These are phyloP conservation scores for Fusarium tupiense DNA, from an alignment of 2,329 filamentous ascomycete genomes.

Conservation along the genomic window DNA sequence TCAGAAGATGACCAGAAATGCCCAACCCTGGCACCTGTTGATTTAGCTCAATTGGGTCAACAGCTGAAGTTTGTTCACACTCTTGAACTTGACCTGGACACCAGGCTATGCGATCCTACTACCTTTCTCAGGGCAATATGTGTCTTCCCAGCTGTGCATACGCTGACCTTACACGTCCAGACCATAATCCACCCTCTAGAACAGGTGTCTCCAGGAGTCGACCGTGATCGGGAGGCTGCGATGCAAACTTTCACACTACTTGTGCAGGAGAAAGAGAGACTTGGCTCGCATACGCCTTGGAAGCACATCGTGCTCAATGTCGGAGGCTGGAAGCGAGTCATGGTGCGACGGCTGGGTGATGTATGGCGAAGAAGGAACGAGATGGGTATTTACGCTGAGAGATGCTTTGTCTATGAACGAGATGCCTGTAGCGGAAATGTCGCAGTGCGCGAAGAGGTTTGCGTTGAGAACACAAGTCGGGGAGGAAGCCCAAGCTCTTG, in stretches of 20 bases:
- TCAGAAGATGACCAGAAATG: slow-evolving; percentile 53
- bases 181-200: slow-evolving; percentile 52
- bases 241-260: slow-evolving; percentile 49
- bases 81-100: slow-evolving; percentile 60
- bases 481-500: slow-evolving; percentile 36
- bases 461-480: slow-evolving; percentile 41
- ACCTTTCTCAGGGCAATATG: slow-evolving; percentile 53
- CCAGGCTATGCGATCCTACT: slow-evolving; percentile 46
- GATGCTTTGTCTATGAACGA: slow-evolving; percentile 57
- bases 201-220: slow-evolving; percentile 39
- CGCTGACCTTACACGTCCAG: slow-evolving; percentile 56
- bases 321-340: slow-evolving; percentile 57
- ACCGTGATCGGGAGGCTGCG: slow-evolving; percentile 52
- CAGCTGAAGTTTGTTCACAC: slow-evolving; percentile 48
- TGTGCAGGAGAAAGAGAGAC: slow-evolving; percentile 42
- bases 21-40: slow-evolving; percentile 52
- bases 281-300: slow-evolving; percentile 45
- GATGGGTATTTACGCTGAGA: slow-evolving; percentile 57
- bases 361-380: slow-evolving; percentile 54
- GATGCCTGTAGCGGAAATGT: slow-evolving; percentile 31
- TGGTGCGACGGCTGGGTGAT: slow-evolving; percentile 55
- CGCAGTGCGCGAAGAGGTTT: slow-evolving; percentile 42
- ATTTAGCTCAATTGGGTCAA: slow-evolving; percentile 48
- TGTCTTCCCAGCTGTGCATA: slow-evolving; percentile 52
- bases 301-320: slow-evolving; percentile 57